phyloP scores from a whole-genome alignment of 2,329 filamentous ascomycete genomes.

The Phialocephala sp. region DNA sequence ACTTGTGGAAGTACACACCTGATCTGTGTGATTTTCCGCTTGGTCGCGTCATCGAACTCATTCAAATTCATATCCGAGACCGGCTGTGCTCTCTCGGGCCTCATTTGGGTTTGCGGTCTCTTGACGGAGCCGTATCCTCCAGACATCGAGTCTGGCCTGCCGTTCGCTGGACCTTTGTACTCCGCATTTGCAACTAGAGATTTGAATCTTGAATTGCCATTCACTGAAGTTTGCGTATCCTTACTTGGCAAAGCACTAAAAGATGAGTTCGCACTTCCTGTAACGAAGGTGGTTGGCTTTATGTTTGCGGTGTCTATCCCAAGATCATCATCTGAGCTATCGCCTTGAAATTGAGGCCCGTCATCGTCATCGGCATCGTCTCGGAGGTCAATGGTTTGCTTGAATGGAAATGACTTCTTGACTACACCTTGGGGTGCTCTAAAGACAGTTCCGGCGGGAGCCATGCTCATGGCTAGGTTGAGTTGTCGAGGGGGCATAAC shows the following conservation, averaged over 20 bases:
- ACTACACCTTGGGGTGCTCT: slow-evolving; percentile 53
- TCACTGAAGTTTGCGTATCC: slow-evolving; percentile 41
- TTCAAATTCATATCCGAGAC: slow-evolving; percentile 52
- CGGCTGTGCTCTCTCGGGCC: slow-evolving; percentile 52
- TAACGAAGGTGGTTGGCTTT: slow-evolving; percentile 60
- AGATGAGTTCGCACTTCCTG: slow-evolving; percentile 48
- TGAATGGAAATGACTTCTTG: slow-evolving; percentile 46
- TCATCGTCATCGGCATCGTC: slow-evolving; percentile 61
- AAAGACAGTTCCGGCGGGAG: slow-evolving; percentile 77
- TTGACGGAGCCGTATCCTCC: not conserved
- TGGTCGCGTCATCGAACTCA: slow-evolving; percentile 47
- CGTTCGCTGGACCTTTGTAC: slow-evolving; percentile 24
- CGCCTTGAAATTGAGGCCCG: slow-evolving; percentile 63
- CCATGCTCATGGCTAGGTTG: slow-evolving; percentile 65
- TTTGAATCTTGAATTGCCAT: slow-evolving; percentile 50
- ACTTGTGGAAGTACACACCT: slow-evolving; percentile 55
- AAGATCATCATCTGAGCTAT: slow-evolving; percentile 67
- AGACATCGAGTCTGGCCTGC: not conserved
- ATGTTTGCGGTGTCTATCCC: slow-evolving; percentile 59
- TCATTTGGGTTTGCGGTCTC: slow-evolving; percentile 45
- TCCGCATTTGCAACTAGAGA: slow-evolving; percentile 31
- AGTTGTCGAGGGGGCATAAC: slow-evolving; percentile 3
- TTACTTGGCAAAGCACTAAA: slow-evolving; percentile 44
- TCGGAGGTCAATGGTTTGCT: slow-evolving; percentile 47
- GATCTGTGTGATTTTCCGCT: slow-evolving; percentile 1